Conservation (phyloP, 768 basidiomycete genomes). For the Mycena alexandri region DNA sequence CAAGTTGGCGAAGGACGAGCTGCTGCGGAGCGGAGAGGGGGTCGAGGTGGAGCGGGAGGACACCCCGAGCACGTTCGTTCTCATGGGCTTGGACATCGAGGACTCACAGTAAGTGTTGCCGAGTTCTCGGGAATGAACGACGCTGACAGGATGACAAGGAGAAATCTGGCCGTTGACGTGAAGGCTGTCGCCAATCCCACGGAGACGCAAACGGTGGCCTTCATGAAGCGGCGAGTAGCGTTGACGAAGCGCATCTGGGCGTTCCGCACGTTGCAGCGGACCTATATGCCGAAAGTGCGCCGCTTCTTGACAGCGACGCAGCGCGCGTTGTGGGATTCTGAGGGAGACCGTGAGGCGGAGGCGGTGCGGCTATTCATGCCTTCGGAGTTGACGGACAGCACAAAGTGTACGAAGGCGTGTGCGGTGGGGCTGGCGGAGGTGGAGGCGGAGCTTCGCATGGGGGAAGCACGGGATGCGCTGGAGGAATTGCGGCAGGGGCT, state of each 20-base stretch:
- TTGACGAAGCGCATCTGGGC: not conserved
- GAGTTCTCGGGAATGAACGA: not conserved
- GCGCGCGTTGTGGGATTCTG: not conserved
- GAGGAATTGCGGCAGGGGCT: not conserved
- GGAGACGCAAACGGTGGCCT: not conserved
- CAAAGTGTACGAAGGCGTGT: not conserved
- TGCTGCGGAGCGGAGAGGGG: conserved; percentile 4
- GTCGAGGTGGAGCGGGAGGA: conserved; percentile 17
- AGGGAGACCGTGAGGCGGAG: not conserved
- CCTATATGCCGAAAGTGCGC: conserved; percentile 11
- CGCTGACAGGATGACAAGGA: not conserved
- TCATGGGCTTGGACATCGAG: conserved; percentile 8
- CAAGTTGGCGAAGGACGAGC: conserved; percentile 5
- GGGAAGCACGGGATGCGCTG: conserved; percentile 3
- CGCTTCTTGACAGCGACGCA: not conserved
- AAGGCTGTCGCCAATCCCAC: conserved; percentile 1
- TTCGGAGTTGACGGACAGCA: not conserved
- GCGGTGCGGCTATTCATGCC: conserved; percentile 8
- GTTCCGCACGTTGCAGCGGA: not conserved
- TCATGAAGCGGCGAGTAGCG: not conserved
- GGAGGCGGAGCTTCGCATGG: conserved; percentile 7
- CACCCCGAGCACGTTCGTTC: conserved; percentile 3
- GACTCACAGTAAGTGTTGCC: conserved; percentile 1
- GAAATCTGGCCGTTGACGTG: conserved; percentile 6
- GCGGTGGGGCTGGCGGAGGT: not conserved